phyloP scores from a whole-genome alignment of 1,284 basidiomycete genomes.

The Omphalotus olearius region DNA sequence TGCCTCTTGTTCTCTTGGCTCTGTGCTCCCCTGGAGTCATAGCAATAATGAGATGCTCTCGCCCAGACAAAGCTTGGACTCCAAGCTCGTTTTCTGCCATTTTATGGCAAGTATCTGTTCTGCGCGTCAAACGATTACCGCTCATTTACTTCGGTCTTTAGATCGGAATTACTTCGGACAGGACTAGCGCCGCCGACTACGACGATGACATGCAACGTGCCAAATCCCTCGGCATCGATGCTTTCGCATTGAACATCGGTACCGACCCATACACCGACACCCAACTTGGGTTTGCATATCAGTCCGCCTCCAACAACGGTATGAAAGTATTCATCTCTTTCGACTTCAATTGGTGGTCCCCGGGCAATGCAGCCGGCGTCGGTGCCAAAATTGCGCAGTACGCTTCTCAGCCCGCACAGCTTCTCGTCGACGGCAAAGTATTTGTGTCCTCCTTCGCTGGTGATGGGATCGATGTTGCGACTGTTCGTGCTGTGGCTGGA shows the following conservation, averaged over 20 bases:
- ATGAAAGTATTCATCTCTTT: constrained; percentile 34
- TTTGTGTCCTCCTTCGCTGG: constrained; percentile 20
- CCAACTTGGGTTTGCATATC: constrained; percentile 25
- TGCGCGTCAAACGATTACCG: neutral
- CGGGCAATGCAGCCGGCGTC: constrained; percentile 17
- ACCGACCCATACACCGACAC: constrained; percentile 25
- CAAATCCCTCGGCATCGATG: constrained; percentile 25
- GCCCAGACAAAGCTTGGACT: neutral
- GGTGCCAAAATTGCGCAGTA: constrained; percentile 20
- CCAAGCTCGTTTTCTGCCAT: constrained; percentile 18
- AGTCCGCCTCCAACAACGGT: constrained; percentile 24
- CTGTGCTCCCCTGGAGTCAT: too few species aligned
- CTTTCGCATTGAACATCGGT: constrained; percentile 23
- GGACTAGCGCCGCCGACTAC: constrained; percentile 20
- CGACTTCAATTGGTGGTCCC: constrained; percentile 24
- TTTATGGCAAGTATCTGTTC: constrained; percentile 15
- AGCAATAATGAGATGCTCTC: neutral
- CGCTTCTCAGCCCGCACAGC: constrained; percentile 18
- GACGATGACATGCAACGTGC: constrained; percentile 27
- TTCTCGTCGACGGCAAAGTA: constrained; percentile 13
- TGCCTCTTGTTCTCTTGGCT: too few species aligned
- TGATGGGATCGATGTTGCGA: constrained; percentile 17
- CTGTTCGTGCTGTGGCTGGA: constrained; percentile 15
- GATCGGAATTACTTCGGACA: constrained; percentile 20
- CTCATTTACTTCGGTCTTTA: neutral